These are phyloP conservation scores for Cylindrodendrum hubeiense DNA, from an alignment of 2,329 filamentous ascomycete genomes.

Conservation along the genomic window DNA sequence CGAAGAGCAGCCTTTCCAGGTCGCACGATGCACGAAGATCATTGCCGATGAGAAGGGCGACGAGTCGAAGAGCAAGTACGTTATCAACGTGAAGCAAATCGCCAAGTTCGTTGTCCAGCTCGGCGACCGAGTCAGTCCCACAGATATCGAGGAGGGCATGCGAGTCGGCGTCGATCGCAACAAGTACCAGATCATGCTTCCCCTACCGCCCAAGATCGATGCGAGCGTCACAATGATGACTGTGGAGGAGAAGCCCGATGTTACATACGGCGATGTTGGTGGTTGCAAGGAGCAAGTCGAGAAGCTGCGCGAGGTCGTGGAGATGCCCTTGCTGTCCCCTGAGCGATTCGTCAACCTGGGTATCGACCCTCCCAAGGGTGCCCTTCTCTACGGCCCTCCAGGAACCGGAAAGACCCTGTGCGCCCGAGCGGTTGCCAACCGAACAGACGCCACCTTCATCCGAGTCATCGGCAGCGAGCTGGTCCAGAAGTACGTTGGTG, in stretches of 20 bases:
- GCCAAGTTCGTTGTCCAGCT: slow-evolving; percentile 99
- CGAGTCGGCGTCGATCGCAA: slow-evolving; percentile 97
- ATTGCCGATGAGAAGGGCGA: slow-evolving; percentile 95
- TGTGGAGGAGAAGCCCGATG: slow-evolving; percentile 99
- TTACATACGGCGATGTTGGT: slow-evolving; percentile 98
- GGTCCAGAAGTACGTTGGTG: slow-evolving; percentile 98
- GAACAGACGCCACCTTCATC: slow-evolving; percentile 98
- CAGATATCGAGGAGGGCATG: slow-evolving; percentile 99
- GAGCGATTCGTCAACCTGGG: slow-evolving; percentile 99
- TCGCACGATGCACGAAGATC: slow-evolving; percentile 98
- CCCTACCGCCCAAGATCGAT: slow-evolving; percentile 97
- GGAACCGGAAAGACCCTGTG: slow-evolving; percentile 99
- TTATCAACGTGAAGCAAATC: slow-evolving; percentile 99
- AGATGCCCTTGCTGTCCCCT: slow-evolving; percentile 96
- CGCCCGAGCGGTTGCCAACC: slow-evolving; percentile 95
- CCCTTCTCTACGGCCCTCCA: slow-evolving; percentile 94
- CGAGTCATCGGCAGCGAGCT: slow-evolving; percentile 97
- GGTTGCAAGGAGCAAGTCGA: slow-evolving; percentile 99
- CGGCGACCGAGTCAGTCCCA: slow-evolving; percentile 95
- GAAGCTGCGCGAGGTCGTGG: slow-evolving; percentile 97
- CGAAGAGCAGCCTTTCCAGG: slow-evolving; percentile 97
- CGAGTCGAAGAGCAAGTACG: slow-evolving; percentile 98
- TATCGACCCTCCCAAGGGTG: slow-evolving; percentile 98
- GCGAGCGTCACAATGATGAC: slow-evolving; percentile 99
- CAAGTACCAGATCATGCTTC: slow-evolving; percentile 99